These are phyloP conservation scores for Xylaria sp. DNA, from an alignment of 2,329 filamentous ascomycete species.

Conservation along the genomic window DNA sequence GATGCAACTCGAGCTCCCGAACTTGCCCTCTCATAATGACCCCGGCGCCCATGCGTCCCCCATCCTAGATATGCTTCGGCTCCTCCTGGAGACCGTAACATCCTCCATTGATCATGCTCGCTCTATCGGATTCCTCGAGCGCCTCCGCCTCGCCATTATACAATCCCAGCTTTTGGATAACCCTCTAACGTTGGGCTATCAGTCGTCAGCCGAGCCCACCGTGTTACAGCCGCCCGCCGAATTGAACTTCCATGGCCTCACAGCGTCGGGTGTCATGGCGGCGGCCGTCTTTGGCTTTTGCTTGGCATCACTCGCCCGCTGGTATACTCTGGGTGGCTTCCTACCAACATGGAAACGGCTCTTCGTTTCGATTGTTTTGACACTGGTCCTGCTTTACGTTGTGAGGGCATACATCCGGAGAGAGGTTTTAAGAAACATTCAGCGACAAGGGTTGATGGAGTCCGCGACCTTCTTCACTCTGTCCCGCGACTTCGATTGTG, in stretches of 20 bases:
- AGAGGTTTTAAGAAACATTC: conserved; percentile 41
- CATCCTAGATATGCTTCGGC: conserved; percentile 34
- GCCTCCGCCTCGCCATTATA: conserved; percentile 42
- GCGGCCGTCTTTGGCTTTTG: conserved; percentile 40
- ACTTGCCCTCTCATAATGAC: conserved; percentile 33
- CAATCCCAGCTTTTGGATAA: conserved; percentile 43
- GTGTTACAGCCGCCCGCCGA: conserved; percentile 30
- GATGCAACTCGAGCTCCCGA: conserved; percentile 36
- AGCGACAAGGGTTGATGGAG: conserved; percentile 39
- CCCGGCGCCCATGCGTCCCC: conserved; percentile 38
- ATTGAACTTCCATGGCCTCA: conserved; percentile 37
- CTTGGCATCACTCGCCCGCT: conserved; percentile 38
- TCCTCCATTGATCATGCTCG: conserved; percentile 43
- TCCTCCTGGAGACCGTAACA: conserved; percentile 40
- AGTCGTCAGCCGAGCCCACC: conserved; percentile 31
- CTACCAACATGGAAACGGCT: conserved; percentile 38
- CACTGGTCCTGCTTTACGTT: conserved; percentile 30
- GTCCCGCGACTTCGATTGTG: conserved; percentile 41
- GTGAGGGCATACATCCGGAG: conserved; percentile 40
- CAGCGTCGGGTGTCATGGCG: conserved; percentile 39
- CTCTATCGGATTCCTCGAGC: conserved; percentile 42
- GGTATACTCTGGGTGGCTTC: conserved; percentile 39
- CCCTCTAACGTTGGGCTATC: conserved; percentile 39
- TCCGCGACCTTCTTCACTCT: conserved; percentile 39
- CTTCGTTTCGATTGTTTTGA: conserved; percentile 31